Evolutionary conservation across 495 filamentous ascomycete genomes (phyloP), one percentile per base, ranked within the genome.

Genomic region (Lasiosphaeria hispida): DNA sequence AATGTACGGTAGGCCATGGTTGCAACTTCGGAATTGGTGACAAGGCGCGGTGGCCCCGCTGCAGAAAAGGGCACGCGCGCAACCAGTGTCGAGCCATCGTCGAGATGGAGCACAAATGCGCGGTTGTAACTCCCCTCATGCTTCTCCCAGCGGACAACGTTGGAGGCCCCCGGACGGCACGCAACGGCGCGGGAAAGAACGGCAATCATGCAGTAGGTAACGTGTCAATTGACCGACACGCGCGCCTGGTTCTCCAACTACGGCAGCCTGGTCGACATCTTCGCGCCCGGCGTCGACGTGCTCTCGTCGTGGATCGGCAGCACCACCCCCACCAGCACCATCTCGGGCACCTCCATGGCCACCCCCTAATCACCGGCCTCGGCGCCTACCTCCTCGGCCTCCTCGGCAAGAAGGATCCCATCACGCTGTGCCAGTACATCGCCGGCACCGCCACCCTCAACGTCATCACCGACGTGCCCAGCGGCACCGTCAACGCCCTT

Each of bases 261-360:
- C 62, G 85, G 85, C 15, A 40, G 68, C 11, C 61, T 78, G 11
- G 78, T 87, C 7, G 84, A 88, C 59, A 65, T 87, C 65, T 85
- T 85, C 60, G 84, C 82, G 13, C 83, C 84, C 14, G 84, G 84
- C 3, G 59, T 73, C 39, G 61, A 66, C 62, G 77, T 88, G 53
- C 71, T 80, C 18, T 81, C 79, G 9, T 72, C 80, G 8, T 87
- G 76, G 80, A 82, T 81, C 50, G 78, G 77, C 36, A 76, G 74
- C 40, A 66, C 63, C 57, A 71, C 65, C 7, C 73, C 75, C 40
- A 81, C 77, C 45, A 82, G 83, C 75, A 79, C 79, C 65, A 83
- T 88, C 69, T 85, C 81, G 8, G 86, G 86, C 36, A 90, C 87
- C 8, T 80, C 76, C 13, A 84, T 84, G 80, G 80, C 85, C 15